A percentile compares a stretch with the other conserved stretches of the same genome.
These are phyloP conservation scores for Vigna hirtella DNA, from an alignment of 306 rosid species.

Conservation along the genomic window DNA sequence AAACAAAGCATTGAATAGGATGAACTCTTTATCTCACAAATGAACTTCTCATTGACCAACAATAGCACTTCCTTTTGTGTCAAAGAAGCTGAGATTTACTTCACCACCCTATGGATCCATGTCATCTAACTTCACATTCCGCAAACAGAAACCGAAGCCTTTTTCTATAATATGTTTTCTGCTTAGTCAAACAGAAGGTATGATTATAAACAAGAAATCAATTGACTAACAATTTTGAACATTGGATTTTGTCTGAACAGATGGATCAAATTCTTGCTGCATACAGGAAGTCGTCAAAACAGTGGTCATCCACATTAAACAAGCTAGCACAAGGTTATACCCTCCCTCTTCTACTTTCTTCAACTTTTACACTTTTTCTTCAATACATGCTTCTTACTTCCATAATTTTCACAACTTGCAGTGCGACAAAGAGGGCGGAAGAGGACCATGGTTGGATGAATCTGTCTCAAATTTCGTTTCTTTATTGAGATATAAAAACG, in stretches of 20 bases:
- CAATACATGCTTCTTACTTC: conserved; percentile 1
- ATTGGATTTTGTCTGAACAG: conserved; percentile 23
- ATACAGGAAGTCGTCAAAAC: conserved; percentile 85
- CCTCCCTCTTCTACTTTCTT: conserved; percentile 34
- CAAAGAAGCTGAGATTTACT: background rate
- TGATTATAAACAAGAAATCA: background rate
- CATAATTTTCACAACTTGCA: conserved; percentile 46
- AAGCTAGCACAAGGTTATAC: conserved; percentile 56
- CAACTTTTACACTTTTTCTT: conserved; percentile 12
- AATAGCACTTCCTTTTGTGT: background rate
- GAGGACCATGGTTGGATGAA: conserved; percentile 94
- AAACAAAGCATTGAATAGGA: background rate
- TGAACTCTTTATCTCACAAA: background rate
- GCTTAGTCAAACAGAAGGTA: background rate
- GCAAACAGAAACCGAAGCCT: background rate
- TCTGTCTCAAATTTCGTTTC: conserved; percentile 31
- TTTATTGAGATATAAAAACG: conserved; percentile 4
- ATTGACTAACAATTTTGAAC: conserved; percentile 31
- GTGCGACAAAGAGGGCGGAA: conserved; percentile 92
- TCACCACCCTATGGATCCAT: background rate
- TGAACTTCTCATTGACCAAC: background rate
- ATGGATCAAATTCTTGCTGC: conserved; percentile 67
- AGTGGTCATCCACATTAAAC: conserved; percentile 81
- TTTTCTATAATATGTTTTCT: background rate
- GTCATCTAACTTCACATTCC: background rate